Conservation (phyloP, 1,284 basidiomycete species). For the Takashimella tepidaria region DNA sequence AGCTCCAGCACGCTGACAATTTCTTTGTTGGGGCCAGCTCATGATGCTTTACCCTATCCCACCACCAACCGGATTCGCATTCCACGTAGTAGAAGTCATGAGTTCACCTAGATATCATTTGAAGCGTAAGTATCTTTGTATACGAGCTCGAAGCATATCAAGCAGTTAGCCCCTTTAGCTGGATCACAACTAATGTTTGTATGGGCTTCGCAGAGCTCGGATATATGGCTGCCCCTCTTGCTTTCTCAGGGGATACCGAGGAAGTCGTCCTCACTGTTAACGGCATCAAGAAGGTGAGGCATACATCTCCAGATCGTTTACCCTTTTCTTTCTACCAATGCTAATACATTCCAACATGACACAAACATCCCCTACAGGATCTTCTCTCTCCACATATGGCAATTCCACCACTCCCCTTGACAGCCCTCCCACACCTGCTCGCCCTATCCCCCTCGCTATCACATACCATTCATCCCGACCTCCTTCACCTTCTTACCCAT, state of each 20-base stretch:
- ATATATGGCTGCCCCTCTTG: constrained; percentile 89
- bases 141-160: too few species aligned
- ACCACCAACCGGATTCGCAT: constrained; percentile 55
- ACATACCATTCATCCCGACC: constrained; percentile 78
- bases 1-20: too few species aligned
- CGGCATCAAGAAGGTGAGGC: constrained; percentile 85
- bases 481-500: constrained; percentile 85
- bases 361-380: constrained; percentile 56
- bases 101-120: constrained; percentile 83
- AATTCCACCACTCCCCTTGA: constrained; percentile 75
- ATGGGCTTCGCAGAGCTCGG: constrained; percentile 68
- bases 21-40: too few species aligned
- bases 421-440: constrained; percentile 82
- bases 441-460: constrained; percentile 85
- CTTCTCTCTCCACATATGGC: constrained; percentile 64
- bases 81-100: constrained; percentile 97
- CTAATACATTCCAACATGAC: not conserved
- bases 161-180: too few species aligned
- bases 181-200: too few species aligned
- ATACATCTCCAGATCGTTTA: constrained; percentile 7
- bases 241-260: constrained; percentile 89
- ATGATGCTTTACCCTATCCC: constrained; percentile 51
- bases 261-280: constrained; percentile 98
- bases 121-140: constrained; percentile 55
- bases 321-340: constrained; percentile 2